These are phyloP conservation scores for Graphilbum fragrans DNA, from an alignment of 2,329 filamentous ascomycete genomes.

Conservation along the genomic window DNA sequence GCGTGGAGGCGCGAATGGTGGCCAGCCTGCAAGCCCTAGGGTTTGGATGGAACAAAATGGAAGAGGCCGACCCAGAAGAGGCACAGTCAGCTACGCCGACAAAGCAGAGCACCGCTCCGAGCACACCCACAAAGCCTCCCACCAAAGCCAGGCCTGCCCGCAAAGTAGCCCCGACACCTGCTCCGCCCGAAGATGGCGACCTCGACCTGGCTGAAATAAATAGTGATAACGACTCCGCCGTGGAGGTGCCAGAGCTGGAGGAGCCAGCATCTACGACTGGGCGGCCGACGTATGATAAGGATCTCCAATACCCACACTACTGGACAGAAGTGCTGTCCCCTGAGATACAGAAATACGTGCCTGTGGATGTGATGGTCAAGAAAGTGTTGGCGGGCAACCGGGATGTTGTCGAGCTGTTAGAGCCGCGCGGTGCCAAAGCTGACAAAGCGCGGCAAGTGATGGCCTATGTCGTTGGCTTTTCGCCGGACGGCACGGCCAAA, in stretches of 20 bases:
- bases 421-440: slow-evolving; percentile 71
- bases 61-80: slow-evolving; percentile 55
- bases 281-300: slow-evolving; percentile 46
- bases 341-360: slow-evolving; percentile 63
- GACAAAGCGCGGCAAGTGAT: slow-evolving; percentile 83
- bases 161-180: background rate
- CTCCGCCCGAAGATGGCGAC: slow-evolving; percentile 4
- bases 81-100: slow-evolving; percentile 12
- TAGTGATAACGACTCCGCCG: slow-evolving; percentile 46
- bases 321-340: slow-evolving; percentile 88
- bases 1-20: slow-evolving; percentile 73
- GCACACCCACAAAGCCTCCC: background rate
- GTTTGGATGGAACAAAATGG: slow-evolving; percentile 80
- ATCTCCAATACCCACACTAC: slow-evolving; percentile 76
- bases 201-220: slow-evolving; percentile 31
- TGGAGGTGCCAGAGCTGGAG: slow-evolving; percentile 37
- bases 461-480: slow-evolving; percentile 77
- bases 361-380: slow-evolving; percentile 66
- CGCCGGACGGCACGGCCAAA: slow-evolving; percentile 76
- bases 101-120: background rate
- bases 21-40: slow-evolving; percentile 76
- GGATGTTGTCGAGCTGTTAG: slow-evolving; percentile 62
- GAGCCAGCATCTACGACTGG: background rate
- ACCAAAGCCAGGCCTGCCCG: background rate
- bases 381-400: slow-evolving; percentile 57